Evolutionary conservation across 352 stramenopile species (phyloP).

Genomic region (Phytophthora rubi): DNA sequence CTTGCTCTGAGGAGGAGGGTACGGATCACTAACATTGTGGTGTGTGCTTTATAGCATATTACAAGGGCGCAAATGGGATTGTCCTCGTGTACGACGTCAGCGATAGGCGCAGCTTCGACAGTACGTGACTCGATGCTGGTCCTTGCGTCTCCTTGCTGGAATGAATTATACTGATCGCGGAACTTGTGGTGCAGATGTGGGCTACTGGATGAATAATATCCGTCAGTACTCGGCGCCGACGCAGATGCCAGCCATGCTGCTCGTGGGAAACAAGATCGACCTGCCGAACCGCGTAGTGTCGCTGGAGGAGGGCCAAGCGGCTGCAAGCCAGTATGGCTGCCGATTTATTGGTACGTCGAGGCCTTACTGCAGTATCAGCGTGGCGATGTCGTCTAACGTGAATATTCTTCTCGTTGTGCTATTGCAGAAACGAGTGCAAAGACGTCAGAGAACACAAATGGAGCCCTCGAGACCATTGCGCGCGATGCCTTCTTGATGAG

Average conservation of each 20-base stretch:
- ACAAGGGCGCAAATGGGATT: constrained; percentile 94
- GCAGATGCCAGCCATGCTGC: constrained; percentile 81
- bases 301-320: constrained; percentile 78
- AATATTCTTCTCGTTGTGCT: neutral
- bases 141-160: neutral
- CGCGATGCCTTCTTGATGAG: constrained; percentile 88
- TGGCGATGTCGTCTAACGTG: constrained; percentile 12
- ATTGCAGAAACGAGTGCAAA: constrained; percentile 89
- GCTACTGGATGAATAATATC: constrained; percentile 97
- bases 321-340: constrained; percentile 84
- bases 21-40: constrained; percentile 20
- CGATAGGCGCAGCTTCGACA: constrained; percentile 93
- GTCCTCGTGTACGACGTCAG: constrained; percentile 94
- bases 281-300: constrained; percentile 82
- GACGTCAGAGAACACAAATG: constrained; percentile 88
- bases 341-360: constrained; percentile 81
- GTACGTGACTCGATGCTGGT: constrained; percentile 50
- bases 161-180: constrained; percentile 22
- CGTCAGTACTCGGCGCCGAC: constrained; percentile 82
- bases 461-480: constrained; percentile 86
- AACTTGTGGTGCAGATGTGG: constrained; percentile 74
- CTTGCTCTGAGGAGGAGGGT: neutral
- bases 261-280: constrained; percentile 95
- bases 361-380: neutral
- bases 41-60: constrained; percentile 79